These are phyloP conservation scores for Schizosaccharomyces japonicus DNA, from an alignment of 805 yeast genomes.

Conservation along the genomic window DNA sequence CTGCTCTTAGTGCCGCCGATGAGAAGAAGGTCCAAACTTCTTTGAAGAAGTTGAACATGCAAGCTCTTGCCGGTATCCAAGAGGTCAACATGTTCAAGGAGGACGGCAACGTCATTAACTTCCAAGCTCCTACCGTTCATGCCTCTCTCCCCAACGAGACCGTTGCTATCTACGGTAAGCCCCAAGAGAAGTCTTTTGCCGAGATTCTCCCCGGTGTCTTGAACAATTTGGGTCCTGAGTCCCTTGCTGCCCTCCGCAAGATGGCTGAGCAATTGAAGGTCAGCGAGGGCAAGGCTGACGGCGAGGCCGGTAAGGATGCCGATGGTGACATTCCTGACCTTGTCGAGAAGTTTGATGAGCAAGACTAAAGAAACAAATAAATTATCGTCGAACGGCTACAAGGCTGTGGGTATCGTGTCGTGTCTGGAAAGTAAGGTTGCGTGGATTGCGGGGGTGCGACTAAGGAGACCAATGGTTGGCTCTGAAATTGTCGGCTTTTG, in stretches of 20 bases:
- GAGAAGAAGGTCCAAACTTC: constrained; percentile 78
- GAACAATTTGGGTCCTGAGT: constrained; percentile 90
- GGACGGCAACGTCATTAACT: constrained; percentile 87
- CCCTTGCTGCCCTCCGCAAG: constrained; percentile 66
- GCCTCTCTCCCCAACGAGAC: constrained; percentile 77
- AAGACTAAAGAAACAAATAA: constrained; percentile 18
- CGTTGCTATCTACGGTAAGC: constrained; percentile 81
- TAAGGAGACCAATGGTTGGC: too few relatives aligned
- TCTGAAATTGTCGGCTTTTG: too few relatives aligned
- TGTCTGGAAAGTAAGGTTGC: too few relatives aligned
- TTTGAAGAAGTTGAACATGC: constrained; percentile 70
- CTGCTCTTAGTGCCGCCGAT: constrained; percentile 45
- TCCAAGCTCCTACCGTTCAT: constrained; percentile 90
- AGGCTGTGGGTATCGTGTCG: background rate
- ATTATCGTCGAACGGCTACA: background rate
- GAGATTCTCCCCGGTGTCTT: constrained; percentile 84
- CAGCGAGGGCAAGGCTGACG: constrained; percentile 23
- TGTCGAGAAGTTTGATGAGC: constrained; percentile 64
- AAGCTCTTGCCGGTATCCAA: constrained; percentile 69
- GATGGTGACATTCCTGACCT: constrained; percentile 36
- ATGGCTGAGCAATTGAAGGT: constrained; percentile 73
- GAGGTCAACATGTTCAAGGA: constrained; percentile 96
- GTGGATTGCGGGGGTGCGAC: too few relatives aligned
- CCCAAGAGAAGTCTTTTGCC: constrained; percentile 76
- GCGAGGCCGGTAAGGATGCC: constrained; percentile 25